These are phyloP conservation scores for Zopfochytrium polystomum DNA, from an alignment of 371 early-diverging fungal genomes.

Conservation along the genomic window DNA sequence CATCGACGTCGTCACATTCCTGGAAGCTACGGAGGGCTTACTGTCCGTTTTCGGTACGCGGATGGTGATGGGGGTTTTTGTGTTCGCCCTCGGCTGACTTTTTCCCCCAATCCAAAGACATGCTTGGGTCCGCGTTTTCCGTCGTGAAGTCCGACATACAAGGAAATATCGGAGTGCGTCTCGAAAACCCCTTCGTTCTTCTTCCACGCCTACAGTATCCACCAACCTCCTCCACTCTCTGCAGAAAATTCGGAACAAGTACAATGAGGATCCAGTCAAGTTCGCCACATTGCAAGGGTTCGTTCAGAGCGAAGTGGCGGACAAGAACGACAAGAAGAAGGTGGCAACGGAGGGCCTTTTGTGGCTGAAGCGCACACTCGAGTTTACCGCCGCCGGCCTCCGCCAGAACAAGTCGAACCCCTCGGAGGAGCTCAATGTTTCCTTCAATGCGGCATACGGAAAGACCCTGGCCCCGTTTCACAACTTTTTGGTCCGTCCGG, in stretches of 20 bases:
- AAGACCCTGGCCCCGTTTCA: slow-evolving; percentile 75
- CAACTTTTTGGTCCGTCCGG: slow-evolving; percentile 74
- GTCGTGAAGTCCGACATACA: slow-evolving; percentile 85
- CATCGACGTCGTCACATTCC: slow-evolving; percentile 75
- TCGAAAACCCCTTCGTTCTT: not conserved
- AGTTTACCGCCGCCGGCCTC: slow-evolving; percentile 80
- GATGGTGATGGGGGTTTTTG: not conserved
- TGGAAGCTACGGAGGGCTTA: slow-evolving; percentile 84
- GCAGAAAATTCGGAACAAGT: slow-evolving; percentile 80
- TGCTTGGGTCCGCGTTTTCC: slow-evolving; percentile 63
- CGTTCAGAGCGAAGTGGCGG: slow-evolving; percentile 64
- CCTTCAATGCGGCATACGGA: slow-evolving; percentile 83
- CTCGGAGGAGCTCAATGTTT: slow-evolving; percentile 72
- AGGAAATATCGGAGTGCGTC: slow-evolving; percentile 78
- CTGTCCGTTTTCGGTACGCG: slow-evolving; percentile 76
- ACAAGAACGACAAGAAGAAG: slow-evolving; percentile 73
- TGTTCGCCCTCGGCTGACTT: not conserved
- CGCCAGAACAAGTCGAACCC: slow-evolving; percentile 58
- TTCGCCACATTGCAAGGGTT: slow-evolving; percentile 80
- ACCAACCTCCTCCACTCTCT: not conserved
- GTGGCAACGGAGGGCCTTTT: slow-evolving; percentile 86
- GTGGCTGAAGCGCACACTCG: slow-evolving; percentile 90
- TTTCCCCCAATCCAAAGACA: slow-evolving; percentile 16
- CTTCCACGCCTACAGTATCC: not conserved
- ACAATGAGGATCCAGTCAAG: slow-evolving; percentile 56